A percentile compares a stretch with the other conserved stretches of the same genome.
Evolutionary conservation across 75 land plant species (phyloP).

Genomic region (Pseudotsuga menziesii): DNA sequence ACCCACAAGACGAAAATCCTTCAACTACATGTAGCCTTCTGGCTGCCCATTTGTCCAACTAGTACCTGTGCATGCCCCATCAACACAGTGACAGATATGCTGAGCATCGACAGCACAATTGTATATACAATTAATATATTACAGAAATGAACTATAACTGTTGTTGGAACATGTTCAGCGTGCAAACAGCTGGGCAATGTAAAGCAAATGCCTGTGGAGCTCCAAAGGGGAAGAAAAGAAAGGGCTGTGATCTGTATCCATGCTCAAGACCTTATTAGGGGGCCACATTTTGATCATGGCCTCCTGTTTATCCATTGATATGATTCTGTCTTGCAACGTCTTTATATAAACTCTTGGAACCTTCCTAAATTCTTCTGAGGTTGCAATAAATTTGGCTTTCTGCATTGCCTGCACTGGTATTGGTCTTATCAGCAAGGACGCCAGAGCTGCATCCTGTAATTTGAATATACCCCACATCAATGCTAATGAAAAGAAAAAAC

Average conservation of each 20-base stretch:
- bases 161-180: no score
- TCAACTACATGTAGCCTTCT: no score
- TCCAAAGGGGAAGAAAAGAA: constrained; percentile 26
- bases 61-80: no score
- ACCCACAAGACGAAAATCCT: no score
- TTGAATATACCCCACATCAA: neutral
- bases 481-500: no score
- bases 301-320: constrained; percentile 13
- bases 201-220: neutral
- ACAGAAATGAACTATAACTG: no score
- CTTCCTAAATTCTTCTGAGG: neutral
- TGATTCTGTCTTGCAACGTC: constrained; percentile 17
- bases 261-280: constrained; percentile 16
- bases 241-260: constrained; percentile 29
- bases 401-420: constrained; percentile 14
- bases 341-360: constrained; percentile 29
- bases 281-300: constrained; percentile 8
- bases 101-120: no score
- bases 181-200: constrained; percentile 2
- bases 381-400: constrained; percentile 1
- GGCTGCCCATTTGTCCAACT: no score
- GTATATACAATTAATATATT: no score
- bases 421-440: constrained; percentile 16
- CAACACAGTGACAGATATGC: no score
- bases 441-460: constrained; percentile 25